phyloP scores from a whole-genome alignment of 352 stramenopile genomes.

The Phytophthora pistaciae region DNA sequence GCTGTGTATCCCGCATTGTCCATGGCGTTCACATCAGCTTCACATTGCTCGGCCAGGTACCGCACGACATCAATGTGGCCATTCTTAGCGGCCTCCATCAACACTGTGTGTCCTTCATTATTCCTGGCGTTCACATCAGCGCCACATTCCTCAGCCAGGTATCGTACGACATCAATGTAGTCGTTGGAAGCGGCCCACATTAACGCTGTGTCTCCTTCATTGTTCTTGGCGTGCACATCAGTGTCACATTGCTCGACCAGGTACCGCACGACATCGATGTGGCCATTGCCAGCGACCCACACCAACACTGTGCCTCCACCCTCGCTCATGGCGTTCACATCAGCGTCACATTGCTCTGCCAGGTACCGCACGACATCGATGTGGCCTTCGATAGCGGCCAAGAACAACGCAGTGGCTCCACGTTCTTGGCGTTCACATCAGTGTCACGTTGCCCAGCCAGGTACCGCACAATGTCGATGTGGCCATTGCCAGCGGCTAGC shows the following conservation, averaged over 20 bases:
- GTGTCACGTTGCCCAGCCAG: background rate
- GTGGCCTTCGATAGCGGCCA: no score
- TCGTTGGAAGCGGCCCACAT: background rate
- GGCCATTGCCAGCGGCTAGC: background rate
- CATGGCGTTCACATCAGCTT: background rate
- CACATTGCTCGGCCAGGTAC: background rate
- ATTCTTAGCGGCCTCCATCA: background rate
- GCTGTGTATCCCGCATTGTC: background rate
- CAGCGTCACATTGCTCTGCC: background rate
- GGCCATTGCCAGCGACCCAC: background rate
- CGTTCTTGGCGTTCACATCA: background rate
- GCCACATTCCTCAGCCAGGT: background rate
- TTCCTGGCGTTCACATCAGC: no score
- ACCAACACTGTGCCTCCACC: no score
- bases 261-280: background rate
- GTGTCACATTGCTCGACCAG: background rate
- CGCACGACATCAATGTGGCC: background rate
- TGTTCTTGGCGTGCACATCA: background rate
- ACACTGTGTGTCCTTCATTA: no score
- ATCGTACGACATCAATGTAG: background rate
- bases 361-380: background rate
- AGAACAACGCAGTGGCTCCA: no score
- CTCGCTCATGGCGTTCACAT: no score
- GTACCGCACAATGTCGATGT: background rate
- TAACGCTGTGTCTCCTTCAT: background rate